Percentiles rank a stretch among this genome's conserved stretches.
Evolutionary conservation across 768 basidiomycete genomes (phyloP).

Genomic region (Psilocybe azurescens): DNA sequence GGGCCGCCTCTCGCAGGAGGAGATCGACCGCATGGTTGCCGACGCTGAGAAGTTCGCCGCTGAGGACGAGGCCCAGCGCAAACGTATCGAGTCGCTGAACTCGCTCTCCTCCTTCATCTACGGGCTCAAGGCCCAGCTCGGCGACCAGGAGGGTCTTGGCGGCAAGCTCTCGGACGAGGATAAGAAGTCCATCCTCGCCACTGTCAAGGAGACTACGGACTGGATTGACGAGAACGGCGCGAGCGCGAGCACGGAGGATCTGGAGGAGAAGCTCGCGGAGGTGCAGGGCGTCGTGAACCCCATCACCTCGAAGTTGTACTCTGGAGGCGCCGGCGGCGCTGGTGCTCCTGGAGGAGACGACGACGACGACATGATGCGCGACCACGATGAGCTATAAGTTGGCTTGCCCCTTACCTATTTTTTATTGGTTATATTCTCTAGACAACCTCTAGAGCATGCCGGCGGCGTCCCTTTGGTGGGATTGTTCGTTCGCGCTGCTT

Average conservation of each 20-base stretch:
- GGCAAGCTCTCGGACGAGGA: slow-evolving; percentile 84
- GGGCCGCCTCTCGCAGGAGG: slow-evolving; percentile 86
- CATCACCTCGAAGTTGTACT: slow-evolving; percentile 85
- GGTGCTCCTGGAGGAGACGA: slow-evolving; percentile 35
- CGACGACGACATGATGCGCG: slow-evolving; percentile 44
- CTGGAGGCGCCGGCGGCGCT: slow-evolving; percentile 37
- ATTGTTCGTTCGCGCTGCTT: too few species aligned
- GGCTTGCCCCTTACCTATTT: neutral
- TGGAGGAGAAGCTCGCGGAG: slow-evolving; percentile 90
- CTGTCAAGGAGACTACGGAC: slow-evolving; percentile 87
- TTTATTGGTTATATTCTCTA: too few species aligned
- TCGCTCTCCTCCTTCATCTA: slow-evolving; percentile 82
- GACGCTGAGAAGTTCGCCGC: slow-evolving; percentile 92
- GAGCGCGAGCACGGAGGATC: slow-evolving; percentile 80
- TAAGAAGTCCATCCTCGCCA: slow-evolving; percentile 80
- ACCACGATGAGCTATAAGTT: slow-evolving; percentile 54
- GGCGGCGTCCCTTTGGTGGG: too few species aligned
- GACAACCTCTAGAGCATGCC: too few species aligned
- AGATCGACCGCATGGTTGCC: slow-evolving; percentile 95
- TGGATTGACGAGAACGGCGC: slow-evolving; percentile 91
- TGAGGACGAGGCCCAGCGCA: slow-evolving; percentile 80
- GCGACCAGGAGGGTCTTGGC: slow-evolving; percentile 88
- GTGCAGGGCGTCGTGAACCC: slow-evolving; percentile 80
- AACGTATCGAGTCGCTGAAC: slow-evolving; percentile 88
- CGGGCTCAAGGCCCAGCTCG: slow-evolving; percentile 86